phyloP scores from a whole-genome alignment of 2,329 filamentous ascomycete genomes.

The Beauveria sp. region DNA sequence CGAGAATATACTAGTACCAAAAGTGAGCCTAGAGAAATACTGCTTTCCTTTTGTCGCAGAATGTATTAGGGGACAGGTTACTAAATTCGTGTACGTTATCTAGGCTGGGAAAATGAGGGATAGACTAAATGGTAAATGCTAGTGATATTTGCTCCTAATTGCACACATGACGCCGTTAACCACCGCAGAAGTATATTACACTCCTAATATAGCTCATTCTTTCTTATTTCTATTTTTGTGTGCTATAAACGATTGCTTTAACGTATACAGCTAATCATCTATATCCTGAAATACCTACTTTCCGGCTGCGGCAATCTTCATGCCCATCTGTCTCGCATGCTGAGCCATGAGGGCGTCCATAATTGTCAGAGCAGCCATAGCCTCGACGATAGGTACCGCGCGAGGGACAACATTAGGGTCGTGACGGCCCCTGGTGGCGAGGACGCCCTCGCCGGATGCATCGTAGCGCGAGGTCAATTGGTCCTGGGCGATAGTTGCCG shows the following conservation, averaged over 20 bases:
- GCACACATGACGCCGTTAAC: neutral
- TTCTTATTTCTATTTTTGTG: neutral
- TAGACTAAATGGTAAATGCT: slow-evolving; percentile 1
- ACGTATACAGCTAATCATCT: neutral
- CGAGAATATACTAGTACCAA: neutral
- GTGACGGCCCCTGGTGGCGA: slow-evolving; percentile 89
- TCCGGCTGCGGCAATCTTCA: slow-evolving; percentile 13
- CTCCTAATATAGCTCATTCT: neutral
- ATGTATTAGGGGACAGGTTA: neutral
- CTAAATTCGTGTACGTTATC: neutral
- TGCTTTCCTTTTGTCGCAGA: neutral
- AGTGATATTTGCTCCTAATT: slow-evolving; percentile 1
- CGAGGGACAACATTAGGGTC: slow-evolving; percentile 89
- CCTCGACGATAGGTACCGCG: slow-evolving; percentile 65
- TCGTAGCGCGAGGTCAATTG: slow-evolving; percentile 80
- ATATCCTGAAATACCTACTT: neutral
- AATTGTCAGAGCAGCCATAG: slow-evolving; percentile 81
- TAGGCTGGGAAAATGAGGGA: neutral
- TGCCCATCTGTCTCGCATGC: slow-evolving; percentile 49
- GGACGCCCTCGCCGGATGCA: slow-evolving; percentile 58
- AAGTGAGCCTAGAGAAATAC: neutral
- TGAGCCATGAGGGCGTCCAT: slow-evolving; percentile 85
- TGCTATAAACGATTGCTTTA: neutral
- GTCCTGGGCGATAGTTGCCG: slow-evolving; percentile 84
- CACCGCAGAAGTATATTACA: neutral